Percentiles rank a stretch among this genome's conserved stretches.
Evolutionary conservation across 176 grass and related monocot species (phyloP).

Genomic region (Zoysia pacifica): DNA sequence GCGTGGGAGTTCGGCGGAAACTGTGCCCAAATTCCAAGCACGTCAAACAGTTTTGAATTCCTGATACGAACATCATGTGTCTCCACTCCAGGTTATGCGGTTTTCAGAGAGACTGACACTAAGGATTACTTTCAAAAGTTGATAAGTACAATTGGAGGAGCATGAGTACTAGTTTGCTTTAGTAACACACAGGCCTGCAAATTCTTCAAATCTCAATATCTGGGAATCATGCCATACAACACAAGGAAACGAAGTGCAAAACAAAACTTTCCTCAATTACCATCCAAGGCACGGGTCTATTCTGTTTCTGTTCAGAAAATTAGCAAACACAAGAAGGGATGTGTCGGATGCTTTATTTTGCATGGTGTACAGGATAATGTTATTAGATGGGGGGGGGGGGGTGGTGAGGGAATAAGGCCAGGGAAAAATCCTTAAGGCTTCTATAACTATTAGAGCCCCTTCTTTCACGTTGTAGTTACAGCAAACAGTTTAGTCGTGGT

Average conservation of each 20-base stretch:
- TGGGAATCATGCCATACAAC: not conserved
- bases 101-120: not conserved
- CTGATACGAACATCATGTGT: no score
- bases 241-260: not conserved
- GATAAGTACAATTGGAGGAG: not conserved
- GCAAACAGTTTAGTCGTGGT: slow-evolving; percentile 42
- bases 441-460: not conserved
- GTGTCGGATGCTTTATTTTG: not conserved
- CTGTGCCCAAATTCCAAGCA: slow-evolving; percentile 2
- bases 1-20: not conserved
- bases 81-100: not conserved
- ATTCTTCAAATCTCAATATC: not conserved
- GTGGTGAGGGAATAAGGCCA: no score
- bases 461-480: not conserved
- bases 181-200: not conserved
- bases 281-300: not conserved
- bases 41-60: not conserved
- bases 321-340: slow-evolving; percentile 6
- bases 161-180: not conserved
- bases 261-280: not conserved
- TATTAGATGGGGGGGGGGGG: no score
- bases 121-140: not conserved
- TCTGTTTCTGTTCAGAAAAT: slow-evolving; percentile 26
- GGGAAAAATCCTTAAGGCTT: no score
- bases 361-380: no score